A percentile compares a stretch with the other conserved stretches of the same genome.
phyloP scores from a whole-genome alignment of 495 filamentous ascomycete genomes.

The Filosporella fistucella region DNA sequence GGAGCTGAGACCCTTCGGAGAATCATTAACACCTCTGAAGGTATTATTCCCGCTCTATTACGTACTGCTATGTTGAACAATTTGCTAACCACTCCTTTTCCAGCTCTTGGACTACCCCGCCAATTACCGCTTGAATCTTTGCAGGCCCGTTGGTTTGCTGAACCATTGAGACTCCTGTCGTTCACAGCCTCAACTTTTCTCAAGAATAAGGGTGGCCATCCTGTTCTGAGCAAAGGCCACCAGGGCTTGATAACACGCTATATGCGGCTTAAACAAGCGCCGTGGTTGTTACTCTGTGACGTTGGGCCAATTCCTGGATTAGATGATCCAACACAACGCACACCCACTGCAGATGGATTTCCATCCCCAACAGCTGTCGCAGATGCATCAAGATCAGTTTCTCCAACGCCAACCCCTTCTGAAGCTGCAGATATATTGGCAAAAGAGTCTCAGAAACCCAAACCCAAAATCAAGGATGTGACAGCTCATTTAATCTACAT shows the following conservation, averaged over 20 bases:
- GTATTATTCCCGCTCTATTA: slow-evolving; percentile 22
- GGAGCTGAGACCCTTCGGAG: slow-evolving; percentile 23
- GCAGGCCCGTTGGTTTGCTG: slow-evolving; percentile 89
- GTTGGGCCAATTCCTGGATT: slow-evolving; percentile 62
- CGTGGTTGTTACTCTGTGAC: slow-evolving; percentile 78
- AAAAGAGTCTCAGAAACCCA: slow-evolving; percentile 23
- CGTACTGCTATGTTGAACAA: neutral
- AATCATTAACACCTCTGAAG: slow-evolving; percentile 24
- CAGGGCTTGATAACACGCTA: slow-evolving; percentile 75
- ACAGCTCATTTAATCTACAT: slow-evolving; percentile 73
- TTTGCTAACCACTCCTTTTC: slow-evolving; percentile 11
- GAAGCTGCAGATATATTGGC: slow-evolving; percentile 46
- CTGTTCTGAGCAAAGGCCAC: slow-evolving; percentile 75
- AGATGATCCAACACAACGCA: slow-evolving; percentile 31
- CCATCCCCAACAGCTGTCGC: slow-evolving; percentile 32
- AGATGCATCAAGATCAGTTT: slow-evolving; percentile 38
- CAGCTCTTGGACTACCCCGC: slow-evolving; percentile 72
- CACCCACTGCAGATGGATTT: slow-evolving; percentile 29
- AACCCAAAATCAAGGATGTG: slow-evolving; percentile 26
- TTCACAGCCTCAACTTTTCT: slow-evolving; percentile 65
- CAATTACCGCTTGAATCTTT: slow-evolving; percentile 67
- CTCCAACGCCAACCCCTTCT: slow-evolving; percentile 61
- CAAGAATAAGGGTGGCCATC: slow-evolving; percentile 73
- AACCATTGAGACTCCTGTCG: slow-evolving; percentile 78
- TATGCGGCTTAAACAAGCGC: slow-evolving; percentile 74